Percentiles rank a stretch among this genome's conserved stretches.
Conservation (phyloP, 208 protist species). For the Leptomonas pyrrhocoris region DNA sequence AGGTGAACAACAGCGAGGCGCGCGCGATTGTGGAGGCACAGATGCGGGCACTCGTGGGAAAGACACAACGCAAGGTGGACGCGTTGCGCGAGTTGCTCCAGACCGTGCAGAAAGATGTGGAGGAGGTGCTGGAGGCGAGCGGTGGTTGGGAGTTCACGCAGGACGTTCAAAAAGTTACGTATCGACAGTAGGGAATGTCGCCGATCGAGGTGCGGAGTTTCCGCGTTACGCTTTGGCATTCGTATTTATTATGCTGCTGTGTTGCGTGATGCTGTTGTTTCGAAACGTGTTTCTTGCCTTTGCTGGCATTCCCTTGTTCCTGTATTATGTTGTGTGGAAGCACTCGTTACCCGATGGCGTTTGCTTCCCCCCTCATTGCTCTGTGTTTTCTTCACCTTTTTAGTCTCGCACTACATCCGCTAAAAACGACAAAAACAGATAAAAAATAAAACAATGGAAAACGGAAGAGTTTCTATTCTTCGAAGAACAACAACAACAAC, state of each 20-base stretch:
- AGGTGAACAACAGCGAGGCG: constrained; percentile 30
- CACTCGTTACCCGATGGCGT: too few species aligned
- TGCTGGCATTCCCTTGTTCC: too few species aligned
- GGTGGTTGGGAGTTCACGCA: constrained; percentile 14
- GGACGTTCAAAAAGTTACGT: background rate
- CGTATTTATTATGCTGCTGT: too few species aligned
- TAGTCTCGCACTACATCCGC: too few species aligned
- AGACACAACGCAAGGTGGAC: constrained; percentile 25
- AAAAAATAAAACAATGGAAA: too few species aligned
- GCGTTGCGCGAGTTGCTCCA: constrained; percentile 47
- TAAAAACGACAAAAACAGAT: too few species aligned
- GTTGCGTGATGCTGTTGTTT: too few species aligned
- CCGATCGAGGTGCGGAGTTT: too few species aligned
- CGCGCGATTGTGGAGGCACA: constrained; percentile 36
- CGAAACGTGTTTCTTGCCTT: too few species aligned
- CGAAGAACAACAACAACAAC: background rate
- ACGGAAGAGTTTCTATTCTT: too few species aligned
- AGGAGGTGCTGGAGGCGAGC: constrained; percentile 36
- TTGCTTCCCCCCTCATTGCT: background rate
- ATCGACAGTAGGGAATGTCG: background rate
- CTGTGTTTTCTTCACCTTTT: background rate
- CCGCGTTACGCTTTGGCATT: too few species aligned
- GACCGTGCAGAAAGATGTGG: constrained; percentile 49
- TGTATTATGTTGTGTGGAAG: too few species aligned
- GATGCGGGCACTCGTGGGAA: constrained; percentile 40